Percentiles rank a stretch among this genome's conserved stretches.
Evolutionary conservation across 768 basidiomycete genomes (phyloP).

Genomic region (Tulasnella sp.): DNA sequence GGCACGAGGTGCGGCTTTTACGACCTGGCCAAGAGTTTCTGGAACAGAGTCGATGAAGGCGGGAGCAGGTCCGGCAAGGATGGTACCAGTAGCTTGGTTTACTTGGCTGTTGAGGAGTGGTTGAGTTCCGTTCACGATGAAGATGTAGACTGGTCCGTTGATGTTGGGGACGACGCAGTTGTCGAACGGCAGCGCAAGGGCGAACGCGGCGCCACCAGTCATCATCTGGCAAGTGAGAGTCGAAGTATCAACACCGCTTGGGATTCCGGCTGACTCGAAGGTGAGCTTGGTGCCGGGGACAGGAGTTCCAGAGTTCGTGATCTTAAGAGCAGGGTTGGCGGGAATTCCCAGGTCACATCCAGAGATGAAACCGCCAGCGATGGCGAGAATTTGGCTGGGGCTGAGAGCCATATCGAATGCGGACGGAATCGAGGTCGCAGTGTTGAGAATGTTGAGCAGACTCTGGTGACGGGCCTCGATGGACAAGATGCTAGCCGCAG

Average conservation of each 20-base stretch:
- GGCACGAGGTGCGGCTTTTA: conserved; percentile 30
- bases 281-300: conserved; percentile 57
- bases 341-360: conserved; percentile 63
- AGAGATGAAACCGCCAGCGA: conserved; percentile 63
- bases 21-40: conserved; percentile 23
- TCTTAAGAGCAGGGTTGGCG: conserved; percentile 51
- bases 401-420: conserved; percentile 71
- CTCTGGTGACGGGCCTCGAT: conserved; percentile 83
- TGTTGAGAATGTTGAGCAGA: conserved; percentile 65
- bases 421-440: conserved; percentile 53
- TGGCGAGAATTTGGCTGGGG: conserved; percentile 65
- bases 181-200: conserved; percentile 57
- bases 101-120: conserved; percentile 61
- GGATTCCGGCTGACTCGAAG: conserved; percentile 51
- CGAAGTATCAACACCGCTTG: conserved; percentile 37
- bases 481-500: conserved; percentile 71
- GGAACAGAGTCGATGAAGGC: conserved; percentile 56
- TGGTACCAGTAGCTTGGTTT: conserved; percentile 49
- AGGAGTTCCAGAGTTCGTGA: conserved; percentile 63
- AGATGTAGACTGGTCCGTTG: conserved; percentile 73
- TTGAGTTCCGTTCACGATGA: conserved; percentile 58
- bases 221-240: conserved; percentile 72
- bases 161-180: conserved; percentile 67
- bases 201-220: conserved; percentile 53
- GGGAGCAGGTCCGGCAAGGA: conserved; percentile 69